These are phyloP conservation scores for Arxiozyma slooffiae DNA, from an alignment of 1,139 yeast genomes.

Conservation along the genomic window DNA sequence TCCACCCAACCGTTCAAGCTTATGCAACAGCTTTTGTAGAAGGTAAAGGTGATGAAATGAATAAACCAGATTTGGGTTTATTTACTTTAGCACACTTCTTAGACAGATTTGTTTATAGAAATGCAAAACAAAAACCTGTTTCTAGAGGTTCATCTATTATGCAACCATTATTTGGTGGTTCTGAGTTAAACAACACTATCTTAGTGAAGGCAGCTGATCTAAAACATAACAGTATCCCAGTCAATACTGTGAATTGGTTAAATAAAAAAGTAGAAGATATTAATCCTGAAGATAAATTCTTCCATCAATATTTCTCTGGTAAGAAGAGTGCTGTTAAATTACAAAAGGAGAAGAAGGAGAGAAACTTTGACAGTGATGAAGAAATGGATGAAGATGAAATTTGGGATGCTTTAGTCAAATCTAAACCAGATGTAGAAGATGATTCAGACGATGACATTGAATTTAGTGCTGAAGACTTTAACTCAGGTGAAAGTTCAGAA, in stretches of 20 bases:
- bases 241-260: constrained; percentile 77
- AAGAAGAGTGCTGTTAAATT: constrained; percentile 38
- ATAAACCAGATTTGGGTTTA: constrained; percentile 80
- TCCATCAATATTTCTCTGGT: constrained; percentile 73
- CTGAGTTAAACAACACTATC: constrained; percentile 60
- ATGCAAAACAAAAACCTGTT: constrained; percentile 66
- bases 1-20: constrained; percentile 82
- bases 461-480: constrained; percentile 28
- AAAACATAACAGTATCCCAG: constrained; percentile 45
- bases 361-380: constrained; percentile 39
- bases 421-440: constrained; percentile 73
- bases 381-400: constrained; percentile 70
- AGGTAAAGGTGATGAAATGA: constrained; percentile 34
- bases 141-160: constrained; percentile 84
- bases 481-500: constrained; percentile 28
- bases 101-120: constrained; percentile 90
- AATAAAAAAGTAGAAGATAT: constrained; percentile 53
- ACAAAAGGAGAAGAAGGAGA: constrained; percentile 29
- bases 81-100: constrained; percentile 83
- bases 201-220: constrained; percentile 60
- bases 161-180: constrained; percentile 89
- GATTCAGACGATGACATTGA: constrained; percentile 43
- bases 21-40: constrained; percentile 63
- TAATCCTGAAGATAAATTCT: constrained; percentile 82
- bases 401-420: constrained; percentile 81